phyloP scores from a whole-genome alignment of 129 eudicot genomes.

The Saussurea involucrata region DNA sequence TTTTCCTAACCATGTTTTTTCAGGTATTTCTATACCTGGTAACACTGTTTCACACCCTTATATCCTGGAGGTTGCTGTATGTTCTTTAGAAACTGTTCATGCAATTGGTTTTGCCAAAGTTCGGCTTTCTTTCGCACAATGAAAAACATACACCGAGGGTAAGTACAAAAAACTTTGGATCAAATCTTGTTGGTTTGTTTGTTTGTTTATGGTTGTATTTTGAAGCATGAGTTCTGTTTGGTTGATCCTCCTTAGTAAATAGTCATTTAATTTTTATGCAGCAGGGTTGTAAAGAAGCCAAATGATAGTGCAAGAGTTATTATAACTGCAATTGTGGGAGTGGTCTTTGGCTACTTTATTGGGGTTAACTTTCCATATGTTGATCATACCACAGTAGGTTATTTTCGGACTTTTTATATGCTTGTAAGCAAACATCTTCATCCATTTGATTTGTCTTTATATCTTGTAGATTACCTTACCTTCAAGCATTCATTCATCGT shows the following conservation, averaged over 20 bases:
- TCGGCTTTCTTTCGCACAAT: slow-evolving; percentile 40
- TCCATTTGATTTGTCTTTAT: slow-evolving; percentile 6
- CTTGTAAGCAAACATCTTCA: not conserved
- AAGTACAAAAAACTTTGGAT: not conserved
- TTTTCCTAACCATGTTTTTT: slow-evolving; percentile 12
- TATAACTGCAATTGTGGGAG: slow-evolving; percentile 55
- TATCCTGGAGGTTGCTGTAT: slow-evolving; percentile 22
- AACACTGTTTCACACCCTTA: not conserved
- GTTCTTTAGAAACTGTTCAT: slow-evolving; percentile 27
- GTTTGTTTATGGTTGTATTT: not conserved
- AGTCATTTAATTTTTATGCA: slow-evolving; percentile 21
- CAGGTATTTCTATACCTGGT: slow-evolving; percentile 1
- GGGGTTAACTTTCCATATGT: slow-evolving; percentile 81
- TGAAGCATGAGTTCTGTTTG: not conserved
- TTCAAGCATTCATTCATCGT: slow-evolving; percentile 46
- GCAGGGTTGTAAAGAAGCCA: slow-evolving; percentile 59
- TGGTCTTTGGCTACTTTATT: slow-evolving; percentile 68
- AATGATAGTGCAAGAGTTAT: slow-evolving; percentile 63
- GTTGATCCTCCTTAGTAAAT: not conserved
- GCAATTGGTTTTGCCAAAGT: slow-evolving; percentile 32
- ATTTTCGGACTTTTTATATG: not conserved
- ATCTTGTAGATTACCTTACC: slow-evolving; percentile 54
- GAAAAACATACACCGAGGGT: slow-evolving; percentile 68
- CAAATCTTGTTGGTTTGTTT: slow-evolving; percentile 2
- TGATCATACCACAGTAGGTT: slow-evolving; percentile 55